A percentile compares a stretch with the other conserved stretches of the same genome.
Evolutionary conservation across 306 rosid genomes (phyloP).

Genomic region (Fagus sylvatica): DNA sequence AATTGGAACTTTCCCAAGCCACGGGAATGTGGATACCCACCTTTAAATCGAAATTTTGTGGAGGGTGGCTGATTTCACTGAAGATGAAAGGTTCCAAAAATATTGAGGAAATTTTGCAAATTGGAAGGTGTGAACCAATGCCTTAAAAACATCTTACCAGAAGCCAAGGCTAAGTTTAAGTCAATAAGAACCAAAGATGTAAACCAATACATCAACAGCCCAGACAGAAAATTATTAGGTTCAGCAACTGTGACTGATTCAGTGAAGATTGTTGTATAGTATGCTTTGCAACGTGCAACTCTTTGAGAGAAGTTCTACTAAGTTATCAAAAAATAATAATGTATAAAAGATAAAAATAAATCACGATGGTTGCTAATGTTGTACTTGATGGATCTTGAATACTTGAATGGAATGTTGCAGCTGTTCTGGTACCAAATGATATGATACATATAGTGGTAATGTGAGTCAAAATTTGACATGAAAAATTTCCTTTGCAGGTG

Average conservation of each 20-base stretch:
- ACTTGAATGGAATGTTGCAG: neutral
- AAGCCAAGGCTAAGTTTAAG: neutral
- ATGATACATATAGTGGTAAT: neutral
- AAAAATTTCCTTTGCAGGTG: slow-evolving; percentile 52
- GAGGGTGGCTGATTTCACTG: too few species aligned
- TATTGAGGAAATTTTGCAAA: too few species aligned
- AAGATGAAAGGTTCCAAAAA: too few species aligned
- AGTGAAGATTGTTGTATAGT: too few species aligned
- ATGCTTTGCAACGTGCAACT: too few species aligned
- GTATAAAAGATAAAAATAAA: neutral
- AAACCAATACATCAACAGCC: neutral
- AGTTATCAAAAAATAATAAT: neutral
- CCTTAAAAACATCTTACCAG: neutral
- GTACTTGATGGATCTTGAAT: neutral
- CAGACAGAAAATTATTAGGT: neutral
- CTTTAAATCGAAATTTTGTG: too few species aligned
- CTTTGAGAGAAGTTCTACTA: too few species aligned
- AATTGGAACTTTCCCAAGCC: too few species aligned
- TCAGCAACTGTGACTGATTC: neutral
- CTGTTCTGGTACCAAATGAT: neutral
- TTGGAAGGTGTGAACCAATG: too few species aligned
- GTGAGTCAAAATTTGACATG: slow-evolving; percentile 23
- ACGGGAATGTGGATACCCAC: too few species aligned
- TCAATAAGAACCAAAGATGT: neutral
- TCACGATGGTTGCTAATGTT: neutral